Evolutionary conservation across 2,329 filamentous ascomycete genomes (phyloP).

Genomic region (Leptographium wingfieldii): DNA sequence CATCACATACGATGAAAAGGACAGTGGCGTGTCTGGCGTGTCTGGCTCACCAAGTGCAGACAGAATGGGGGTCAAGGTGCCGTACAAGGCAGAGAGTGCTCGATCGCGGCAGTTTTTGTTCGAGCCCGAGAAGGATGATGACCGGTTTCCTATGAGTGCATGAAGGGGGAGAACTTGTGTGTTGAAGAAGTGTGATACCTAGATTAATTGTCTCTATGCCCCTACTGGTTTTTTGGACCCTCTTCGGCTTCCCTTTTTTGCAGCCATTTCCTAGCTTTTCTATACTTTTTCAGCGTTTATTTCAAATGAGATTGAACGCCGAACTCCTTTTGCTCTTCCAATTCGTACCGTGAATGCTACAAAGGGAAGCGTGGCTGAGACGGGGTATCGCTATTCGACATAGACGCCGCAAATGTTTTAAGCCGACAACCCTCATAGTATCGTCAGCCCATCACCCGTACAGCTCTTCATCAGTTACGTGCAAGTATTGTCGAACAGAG

Average conservation of each 20-base stretch:
- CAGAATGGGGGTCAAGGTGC: conserved; percentile 14
- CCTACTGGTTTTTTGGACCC: neutral
- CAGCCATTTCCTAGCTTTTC: neutral
- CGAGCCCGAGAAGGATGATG: conserved; percentile 19
- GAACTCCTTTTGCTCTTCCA: neutral
- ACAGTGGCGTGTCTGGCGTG: conserved; percentile 24
- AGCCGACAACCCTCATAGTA: neutral
- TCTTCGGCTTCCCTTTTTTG: neutral
- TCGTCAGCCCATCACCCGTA: neutral
- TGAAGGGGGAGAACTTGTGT: conserved; percentile 3
- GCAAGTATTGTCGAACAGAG: conserved; percentile 1
- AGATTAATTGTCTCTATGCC: conserved; percentile 1
- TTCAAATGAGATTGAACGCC: neutral
- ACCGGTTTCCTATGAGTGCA: conserved; percentile 16
- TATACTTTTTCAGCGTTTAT: neutral
- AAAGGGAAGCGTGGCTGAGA: neutral
- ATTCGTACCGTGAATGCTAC: neutral
- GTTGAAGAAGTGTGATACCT: neutral
- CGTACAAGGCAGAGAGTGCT: conserved; percentile 21
- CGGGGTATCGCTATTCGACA: neutral
- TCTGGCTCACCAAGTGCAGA: conserved; percentile 10
- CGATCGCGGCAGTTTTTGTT: conserved; percentile 19
- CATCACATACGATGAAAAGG: conserved; percentile 26
- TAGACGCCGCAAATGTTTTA: neutral
- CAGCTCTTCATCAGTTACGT: conserved; percentile 3